These are phyloP conservation scores for Tetrapisispora arboricola DNA, from an alignment of 805 yeast genomes.

Conservation along the genomic window DNA sequence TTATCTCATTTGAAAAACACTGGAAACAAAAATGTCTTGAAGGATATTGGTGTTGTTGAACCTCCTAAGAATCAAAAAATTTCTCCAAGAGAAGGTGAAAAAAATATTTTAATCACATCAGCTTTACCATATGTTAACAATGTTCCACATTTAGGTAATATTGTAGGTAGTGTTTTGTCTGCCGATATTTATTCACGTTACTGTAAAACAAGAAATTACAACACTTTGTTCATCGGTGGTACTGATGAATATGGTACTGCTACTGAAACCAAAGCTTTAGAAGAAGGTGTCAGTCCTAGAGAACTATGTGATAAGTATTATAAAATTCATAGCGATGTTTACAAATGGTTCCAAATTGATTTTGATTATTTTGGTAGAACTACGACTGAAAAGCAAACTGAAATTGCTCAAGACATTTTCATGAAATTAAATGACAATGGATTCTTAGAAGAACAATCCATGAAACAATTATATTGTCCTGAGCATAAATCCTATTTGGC, in stretches of 20 bases:
- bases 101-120: conserved; percentile 83
- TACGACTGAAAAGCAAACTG: conserved; percentile 83
- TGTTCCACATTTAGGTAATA: conserved; percentile 97
- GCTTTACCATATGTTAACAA: conserved; percentile 97
- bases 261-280: conserved; percentile 95
- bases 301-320: conserved; percentile 88
- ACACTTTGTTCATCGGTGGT: conserved; percentile 83
- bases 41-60: conserved; percentile 18
- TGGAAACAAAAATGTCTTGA: conserved; percentile 26
- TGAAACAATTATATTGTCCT: conserved; percentile 86
- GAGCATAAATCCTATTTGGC: conserved; percentile 87
- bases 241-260: conserved; percentile 99
- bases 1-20: conserved; percentile 31
- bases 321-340: conserved; percentile 75
- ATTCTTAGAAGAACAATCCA: conserved; percentile 73
- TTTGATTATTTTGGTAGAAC: conserved; percentile 96
- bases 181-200: conserved; percentile 93
- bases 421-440: conserved; percentile 64
- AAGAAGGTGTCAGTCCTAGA: conserved; percentile 81
- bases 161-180: conserved; percentile 85
- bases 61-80: conserved; percentile 30
- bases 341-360: conserved; percentile 93
- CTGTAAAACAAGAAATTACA: conserved; percentile 79
- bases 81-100: conserved; percentile 59
- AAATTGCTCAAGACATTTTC: conserved; percentile 91